Evolutionary conservation across 1,284 basidiomycete species (phyloP).

Genomic region (Ceratobasidium sp.): DNA sequence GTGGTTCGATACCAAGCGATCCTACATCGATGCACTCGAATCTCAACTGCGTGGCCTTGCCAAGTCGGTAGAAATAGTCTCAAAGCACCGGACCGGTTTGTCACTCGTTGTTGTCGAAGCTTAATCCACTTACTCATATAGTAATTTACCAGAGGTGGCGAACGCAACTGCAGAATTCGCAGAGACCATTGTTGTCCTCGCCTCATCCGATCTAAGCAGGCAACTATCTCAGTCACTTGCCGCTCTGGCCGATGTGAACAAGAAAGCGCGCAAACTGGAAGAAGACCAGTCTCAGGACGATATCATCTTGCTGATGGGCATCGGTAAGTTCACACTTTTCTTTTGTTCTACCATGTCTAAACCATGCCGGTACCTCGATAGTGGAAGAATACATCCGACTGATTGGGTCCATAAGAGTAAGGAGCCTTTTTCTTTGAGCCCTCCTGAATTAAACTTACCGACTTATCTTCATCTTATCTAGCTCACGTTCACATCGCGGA

Average conservation of each 20-base stretch:
- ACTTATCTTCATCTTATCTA: conserved; percentile 54
- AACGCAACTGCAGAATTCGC: conserved; percentile 78
- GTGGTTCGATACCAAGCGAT: conserved; percentile 94
- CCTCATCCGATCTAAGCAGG: conserved; percentile 80
- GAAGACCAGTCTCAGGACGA: conserved; percentile 82
- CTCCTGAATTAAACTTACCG: neutral
- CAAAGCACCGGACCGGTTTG: conserved; percentile 81
- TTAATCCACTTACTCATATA: neutral
- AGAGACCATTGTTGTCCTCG: conserved; percentile 73
- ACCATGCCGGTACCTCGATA: conserved; percentile 50
- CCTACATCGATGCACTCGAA: conserved; percentile 91
- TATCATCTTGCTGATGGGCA: conserved; percentile 80
- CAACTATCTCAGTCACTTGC: conserved; percentile 76
- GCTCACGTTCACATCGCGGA: conserved; percentile 88
- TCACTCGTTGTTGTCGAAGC: conserved; percentile 49
- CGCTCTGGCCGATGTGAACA: conserved; percentile 79
- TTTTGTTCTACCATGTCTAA: neutral
- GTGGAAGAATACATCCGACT: conserved; percentile 94
- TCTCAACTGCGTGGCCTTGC: conserved; percentile 87
- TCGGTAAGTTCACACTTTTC: conserved; percentile 62
- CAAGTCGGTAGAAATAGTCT: conserved; percentile 84
- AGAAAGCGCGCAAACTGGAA: conserved; percentile 77
- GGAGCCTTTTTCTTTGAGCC: conserved; percentile 53
- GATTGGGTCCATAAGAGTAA: conserved; percentile 88
- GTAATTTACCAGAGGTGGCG: conserved; percentile 69